A percentile compares a stretch with the other conserved stretches of the same genome.
phyloP scores from a whole-genome alignment of 805 yeast genomes.

The Spathaspora arborariae region DNA sequence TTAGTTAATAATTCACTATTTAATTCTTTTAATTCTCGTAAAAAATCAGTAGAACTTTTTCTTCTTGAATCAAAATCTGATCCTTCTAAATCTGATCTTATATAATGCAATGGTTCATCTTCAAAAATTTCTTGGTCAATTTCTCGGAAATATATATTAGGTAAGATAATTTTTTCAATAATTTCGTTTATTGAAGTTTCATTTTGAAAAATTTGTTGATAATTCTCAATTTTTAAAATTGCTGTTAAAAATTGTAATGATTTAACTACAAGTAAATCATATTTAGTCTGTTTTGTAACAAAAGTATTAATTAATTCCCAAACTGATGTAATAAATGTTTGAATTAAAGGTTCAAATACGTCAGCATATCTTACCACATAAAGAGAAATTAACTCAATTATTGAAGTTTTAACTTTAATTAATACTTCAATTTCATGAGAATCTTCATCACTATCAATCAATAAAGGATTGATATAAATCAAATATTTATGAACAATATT shows the following conservation, averaged over 20 bases:
- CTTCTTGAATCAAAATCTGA: slow-evolving; percentile 91
- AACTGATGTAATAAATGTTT: slow-evolving; percentile 72
- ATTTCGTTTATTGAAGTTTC: slow-evolving; percentile 65
- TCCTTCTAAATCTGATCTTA: slow-evolving; percentile 92
- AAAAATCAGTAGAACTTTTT: slow-evolving; percentile 87
- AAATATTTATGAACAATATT: slow-evolving; percentile 77
- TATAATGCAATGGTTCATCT: slow-evolving; percentile 93
- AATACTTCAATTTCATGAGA: slow-evolving; percentile 59
- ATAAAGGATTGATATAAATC: slow-evolving; percentile 49
- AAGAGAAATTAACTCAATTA: slow-evolving; percentile 78
- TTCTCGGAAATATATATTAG: slow-evolving; percentile 82
- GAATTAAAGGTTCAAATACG: slow-evolving; percentile 75
- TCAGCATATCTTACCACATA: slow-evolving; percentile 92
- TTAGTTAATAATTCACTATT: slow-evolving; percentile 72
- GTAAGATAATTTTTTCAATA: slow-evolving; percentile 78
- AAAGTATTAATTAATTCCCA: slow-evolving; percentile 70
- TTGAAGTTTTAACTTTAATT: slow-evolving; percentile 72
- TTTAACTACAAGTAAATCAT: slow-evolving; percentile 79
- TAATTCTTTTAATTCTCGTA: slow-evolving; percentile 78
- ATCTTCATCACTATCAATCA: slow-evolving; percentile 57
- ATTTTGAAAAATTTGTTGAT: slow-evolving; percentile 58
- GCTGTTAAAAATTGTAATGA: slow-evolving; percentile 80
- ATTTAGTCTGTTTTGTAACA: slow-evolving; percentile 67
- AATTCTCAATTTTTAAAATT: slow-evolving; percentile 67
- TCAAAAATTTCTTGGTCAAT: slow-evolving; percentile 91